phyloP scores from a whole-genome alignment of 495 filamentous ascomycete species.

The Mytilinidion resinicola region DNA sequence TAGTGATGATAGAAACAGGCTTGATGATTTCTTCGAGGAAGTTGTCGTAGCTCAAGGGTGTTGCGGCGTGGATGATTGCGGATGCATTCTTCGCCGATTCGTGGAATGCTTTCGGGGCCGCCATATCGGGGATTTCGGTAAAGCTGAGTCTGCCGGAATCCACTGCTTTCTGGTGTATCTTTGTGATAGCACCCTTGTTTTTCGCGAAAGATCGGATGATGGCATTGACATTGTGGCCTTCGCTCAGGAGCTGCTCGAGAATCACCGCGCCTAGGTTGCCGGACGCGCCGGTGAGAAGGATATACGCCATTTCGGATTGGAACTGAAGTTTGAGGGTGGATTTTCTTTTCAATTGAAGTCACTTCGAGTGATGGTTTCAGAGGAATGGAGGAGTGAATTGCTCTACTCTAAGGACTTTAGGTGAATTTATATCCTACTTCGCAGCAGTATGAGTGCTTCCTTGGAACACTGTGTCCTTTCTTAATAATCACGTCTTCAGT shows the following conservation, averaged over 20 bases:
- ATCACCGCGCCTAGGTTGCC: conserved; percentile 34
- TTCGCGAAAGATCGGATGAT: conserved; percentile 6
- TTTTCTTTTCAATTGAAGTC: too few species aligned
- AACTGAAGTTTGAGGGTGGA: too few species aligned
- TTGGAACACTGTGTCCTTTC: too few species aligned
- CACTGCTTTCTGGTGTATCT: not conserved
- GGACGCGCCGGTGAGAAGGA: conserved; percentile 30
- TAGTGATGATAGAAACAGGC: conserved; percentile 7
- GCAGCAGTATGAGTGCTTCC: too few species aligned
- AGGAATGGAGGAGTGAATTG: too few species aligned
- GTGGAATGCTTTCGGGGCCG: conserved; percentile 13
- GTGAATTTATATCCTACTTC: too few species aligned
- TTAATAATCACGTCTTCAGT: too few species aligned
- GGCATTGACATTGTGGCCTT: conserved; percentile 7
- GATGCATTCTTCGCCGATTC: conserved; percentile 5
- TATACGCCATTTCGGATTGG: not conserved
- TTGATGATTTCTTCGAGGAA: conserved; percentile 5
- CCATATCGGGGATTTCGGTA: conserved; percentile 20
- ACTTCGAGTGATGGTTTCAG: too few species aligned
- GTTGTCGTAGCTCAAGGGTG: conserved; percentile 7
- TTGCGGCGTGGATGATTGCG: conserved; percentile 18
- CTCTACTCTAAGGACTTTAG: too few species aligned
- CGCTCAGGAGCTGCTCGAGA: conserved; percentile 6
- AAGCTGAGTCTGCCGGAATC: conserved; percentile 13
- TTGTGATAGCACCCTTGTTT: not conserved